A percentile compares a stretch with the other conserved stretches of the same genome.
Conservation (phyloP, 2,329 filamentous ascomycete genomes). For the Penicillium sp. region DNA sequence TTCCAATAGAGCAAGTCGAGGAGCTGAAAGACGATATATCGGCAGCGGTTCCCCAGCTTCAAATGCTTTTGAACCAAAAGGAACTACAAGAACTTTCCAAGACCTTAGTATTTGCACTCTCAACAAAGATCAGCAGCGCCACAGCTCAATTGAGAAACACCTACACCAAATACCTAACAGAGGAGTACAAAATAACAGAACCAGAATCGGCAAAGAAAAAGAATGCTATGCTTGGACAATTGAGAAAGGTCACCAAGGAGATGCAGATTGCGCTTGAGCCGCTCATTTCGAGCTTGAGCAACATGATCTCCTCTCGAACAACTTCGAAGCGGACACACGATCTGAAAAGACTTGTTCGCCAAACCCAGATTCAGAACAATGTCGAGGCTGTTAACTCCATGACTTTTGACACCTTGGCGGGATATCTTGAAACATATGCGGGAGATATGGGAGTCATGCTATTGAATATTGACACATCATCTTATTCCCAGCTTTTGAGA, state of each 20-base stretch:
- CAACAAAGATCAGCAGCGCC: background rate
- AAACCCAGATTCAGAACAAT: conserved; percentile 25
- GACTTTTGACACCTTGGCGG: background rate
- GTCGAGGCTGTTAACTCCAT: conserved; percentile 20
- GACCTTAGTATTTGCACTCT: background rate
- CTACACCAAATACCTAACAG: background rate
- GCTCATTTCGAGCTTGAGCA: background rate
- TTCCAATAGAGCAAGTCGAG: background rate
- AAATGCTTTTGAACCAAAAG: background rate
- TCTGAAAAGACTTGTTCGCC: conserved; percentile 25
- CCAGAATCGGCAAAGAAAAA: background rate
- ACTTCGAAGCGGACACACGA: conserved; percentile 30
- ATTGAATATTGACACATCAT: background rate
- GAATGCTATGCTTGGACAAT: background rate
- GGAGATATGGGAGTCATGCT: background rate
- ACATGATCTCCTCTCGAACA: conserved; percentile 27
- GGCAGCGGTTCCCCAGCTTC: background rate
- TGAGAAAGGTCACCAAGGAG: background rate
- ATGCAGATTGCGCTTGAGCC: background rate
- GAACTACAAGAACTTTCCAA: background rate
- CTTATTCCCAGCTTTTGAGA: background rate
- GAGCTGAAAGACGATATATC: background rate
- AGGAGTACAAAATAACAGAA: background rate
- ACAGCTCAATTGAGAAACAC: background rate
- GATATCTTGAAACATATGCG: background rate